Evolutionary conservation across 805 yeast genomes (phyloP), one percentile per base, ranked within the genome.

Genomic region (Suhomyces xylopsoci): DNA sequence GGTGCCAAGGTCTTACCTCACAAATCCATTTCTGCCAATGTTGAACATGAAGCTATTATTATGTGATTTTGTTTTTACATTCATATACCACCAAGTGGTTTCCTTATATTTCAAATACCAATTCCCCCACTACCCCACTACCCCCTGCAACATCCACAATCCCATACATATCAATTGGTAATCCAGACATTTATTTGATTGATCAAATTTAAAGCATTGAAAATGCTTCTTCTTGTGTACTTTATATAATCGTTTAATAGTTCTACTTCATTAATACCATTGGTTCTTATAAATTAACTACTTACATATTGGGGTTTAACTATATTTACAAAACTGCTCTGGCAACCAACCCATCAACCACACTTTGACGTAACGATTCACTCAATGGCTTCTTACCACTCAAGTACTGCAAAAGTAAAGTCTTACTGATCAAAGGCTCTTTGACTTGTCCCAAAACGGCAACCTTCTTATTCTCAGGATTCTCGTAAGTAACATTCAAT

Each of bases 1-100:
- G 99, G 99, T 77, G 99, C 97, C 78, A 91, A 94, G 75, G 97
- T 94, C 62, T 85, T 94, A 71, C 99, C 99, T 63, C 99, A 94
- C 85, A 94, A 94, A 83, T 81, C 97, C 57, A 93, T 94, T 74
- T 87, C 96, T 59, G 82, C 91, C 62, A 94, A 94, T 74, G 97
- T 94, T 73, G 98, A 96, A 83, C 85, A 88, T 77, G 98, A 96
- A 71, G 88, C 96, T 67, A 94, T 94, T 81, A 94, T 94, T 78
- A 94, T 94, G 99, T 94, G 82, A 82, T 34, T 50, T 38, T 38
- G 24, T 19, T 36, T 36, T 36, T 38, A 38, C 42, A 38, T 32
- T 32, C 32, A 28, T 28, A 28, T 12, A 28, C 36, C 36, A 32
- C 17, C 17, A n/a, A 32, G 36, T 32, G 15, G 17, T 32, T 32